Conservation (phyloP, 345 rosid species). For the Salix exigua region DNA sequence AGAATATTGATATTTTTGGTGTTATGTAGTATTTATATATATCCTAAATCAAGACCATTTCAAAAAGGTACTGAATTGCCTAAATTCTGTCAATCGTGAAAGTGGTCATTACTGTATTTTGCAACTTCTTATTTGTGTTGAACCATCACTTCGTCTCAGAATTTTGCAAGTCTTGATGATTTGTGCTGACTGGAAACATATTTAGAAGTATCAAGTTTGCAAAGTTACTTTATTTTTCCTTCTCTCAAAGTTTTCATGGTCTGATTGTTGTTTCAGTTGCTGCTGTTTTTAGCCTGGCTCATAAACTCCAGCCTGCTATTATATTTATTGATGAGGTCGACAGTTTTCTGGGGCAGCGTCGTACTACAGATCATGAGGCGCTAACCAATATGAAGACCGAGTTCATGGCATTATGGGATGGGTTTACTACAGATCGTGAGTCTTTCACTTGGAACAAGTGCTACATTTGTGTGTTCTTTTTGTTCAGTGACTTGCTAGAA, state of each 20-base stretch:
- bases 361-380: slow-evolving; percentile 82
- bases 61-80: neutral
- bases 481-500: neutral
- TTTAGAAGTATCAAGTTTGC: neutral
- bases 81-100: neutral
- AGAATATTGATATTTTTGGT: neutral
- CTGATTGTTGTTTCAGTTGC: slow-evolving; percentile 54
- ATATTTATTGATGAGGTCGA: slow-evolving; percentile 97
- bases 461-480: neutral
- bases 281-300: slow-evolving; percentile 93
- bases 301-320: slow-evolving; percentile 94
- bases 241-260: neutral
- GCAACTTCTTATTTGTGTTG: neutral
- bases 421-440: slow-evolving; percentile 96
- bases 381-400: slow-evolving; percentile 94
- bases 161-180: neutral
- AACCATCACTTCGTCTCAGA: no score
- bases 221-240: neutral
- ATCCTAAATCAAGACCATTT: neutral
- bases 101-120: neutral
- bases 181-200: neutral
- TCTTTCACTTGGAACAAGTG: slow-evolving; percentile 4
- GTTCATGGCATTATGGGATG: slow-evolving; percentile 99
- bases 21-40: neutral
- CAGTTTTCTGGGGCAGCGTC: slow-evolving; percentile 94